Percentiles rank a stretch among this genome's conserved stretches.
Evolutionary conservation across 352 stramenopile species (phyloP).

Genomic region (Saprolegnia parasitica): DNA sequence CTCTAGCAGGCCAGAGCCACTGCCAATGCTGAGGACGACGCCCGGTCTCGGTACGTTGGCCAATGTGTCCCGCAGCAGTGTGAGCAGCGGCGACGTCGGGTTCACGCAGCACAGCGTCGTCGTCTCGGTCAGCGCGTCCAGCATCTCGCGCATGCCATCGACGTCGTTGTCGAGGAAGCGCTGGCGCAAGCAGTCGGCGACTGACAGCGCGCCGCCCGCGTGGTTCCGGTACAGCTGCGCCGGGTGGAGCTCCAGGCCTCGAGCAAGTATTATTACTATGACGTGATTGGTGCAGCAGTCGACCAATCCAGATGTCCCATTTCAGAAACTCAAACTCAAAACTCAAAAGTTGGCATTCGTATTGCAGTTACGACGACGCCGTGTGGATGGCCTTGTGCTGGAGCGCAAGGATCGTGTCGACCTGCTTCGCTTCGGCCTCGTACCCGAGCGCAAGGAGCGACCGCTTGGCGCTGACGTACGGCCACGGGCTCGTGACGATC

Average conservation of each 20-base stretch:
- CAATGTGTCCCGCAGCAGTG: neutral
- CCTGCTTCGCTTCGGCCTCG: constrained; percentile 18
- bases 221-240: neutral
- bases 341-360: neutral
- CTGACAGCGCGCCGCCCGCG: neutral
- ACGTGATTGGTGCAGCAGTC: neutral
- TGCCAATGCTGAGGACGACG: constrained; percentile 20
- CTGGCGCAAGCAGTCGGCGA: neutral
- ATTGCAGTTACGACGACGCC: neutral
- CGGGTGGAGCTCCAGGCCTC: constrained; percentile 5
- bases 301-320: too few species aligned
- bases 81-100: constrained; percentile 1
- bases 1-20: constrained; percentile 24
- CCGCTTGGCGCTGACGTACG: constrained; percentile 15
- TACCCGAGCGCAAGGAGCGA: constrained; percentile 16
- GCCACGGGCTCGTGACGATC: neutral
- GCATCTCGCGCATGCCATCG: constrained; percentile 2
- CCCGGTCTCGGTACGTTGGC: neutral
- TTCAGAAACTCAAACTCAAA: neutral
- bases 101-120: constrained; percentile 27
- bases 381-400: constrained; percentile 17
- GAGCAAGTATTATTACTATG: too few species aligned
- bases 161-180: constrained; percentile 6
- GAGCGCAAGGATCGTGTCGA: constrained; percentile 17
- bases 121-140: neutral